These are phyloP conservation scores for Fraxinus baroniana DNA, from an alignment of 305 asterid genomes.

Conservation along the genomic window DNA sequence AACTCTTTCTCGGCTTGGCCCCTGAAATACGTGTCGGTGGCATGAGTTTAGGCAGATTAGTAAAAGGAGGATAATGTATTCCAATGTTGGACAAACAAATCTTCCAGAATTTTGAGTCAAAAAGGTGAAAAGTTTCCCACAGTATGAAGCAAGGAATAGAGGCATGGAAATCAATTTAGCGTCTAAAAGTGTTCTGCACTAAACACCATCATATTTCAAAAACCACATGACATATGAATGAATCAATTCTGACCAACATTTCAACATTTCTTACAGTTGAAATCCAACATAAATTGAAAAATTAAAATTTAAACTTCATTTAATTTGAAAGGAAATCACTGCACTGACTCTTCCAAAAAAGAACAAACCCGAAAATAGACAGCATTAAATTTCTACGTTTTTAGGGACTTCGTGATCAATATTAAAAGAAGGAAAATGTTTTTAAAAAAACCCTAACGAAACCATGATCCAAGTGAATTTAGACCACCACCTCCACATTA, in stretches of 20 bases:
- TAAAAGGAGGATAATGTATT: constrained; percentile 7
- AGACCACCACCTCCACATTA: not conserved
- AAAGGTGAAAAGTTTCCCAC: not conserved
- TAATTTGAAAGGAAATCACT: not conserved
- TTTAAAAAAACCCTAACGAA: not conserved
- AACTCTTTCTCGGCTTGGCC: constrained; percentile 80
- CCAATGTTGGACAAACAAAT: not conserved
- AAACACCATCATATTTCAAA: not conserved
- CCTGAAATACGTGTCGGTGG: constrained; percentile 32
- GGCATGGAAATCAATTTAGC: not conserved
- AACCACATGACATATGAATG: not conserved
- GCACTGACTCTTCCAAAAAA: not conserved
- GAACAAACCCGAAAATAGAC: not conserved
- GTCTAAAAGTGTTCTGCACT: not conserved
- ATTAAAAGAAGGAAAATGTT: not conserved
- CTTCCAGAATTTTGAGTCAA: not conserved
- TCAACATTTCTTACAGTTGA: not conserved
- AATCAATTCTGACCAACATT: not conserved
- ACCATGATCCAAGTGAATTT: not conserved
- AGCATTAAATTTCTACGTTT: not conserved
- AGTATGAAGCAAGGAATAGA: not conserved
- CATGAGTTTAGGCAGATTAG: constrained; percentile 14
- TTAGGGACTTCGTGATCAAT: not conserved
- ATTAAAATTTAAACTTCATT: not conserved
- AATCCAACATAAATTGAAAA: not conserved